Percentiles rank a stretch among this genome's conserved stretches.
Evolutionary conservation across 2,329 filamentous ascomycete genomes (phyloP).

Genomic region (Ophiocordyceps camponoti-leonardi): DNA sequence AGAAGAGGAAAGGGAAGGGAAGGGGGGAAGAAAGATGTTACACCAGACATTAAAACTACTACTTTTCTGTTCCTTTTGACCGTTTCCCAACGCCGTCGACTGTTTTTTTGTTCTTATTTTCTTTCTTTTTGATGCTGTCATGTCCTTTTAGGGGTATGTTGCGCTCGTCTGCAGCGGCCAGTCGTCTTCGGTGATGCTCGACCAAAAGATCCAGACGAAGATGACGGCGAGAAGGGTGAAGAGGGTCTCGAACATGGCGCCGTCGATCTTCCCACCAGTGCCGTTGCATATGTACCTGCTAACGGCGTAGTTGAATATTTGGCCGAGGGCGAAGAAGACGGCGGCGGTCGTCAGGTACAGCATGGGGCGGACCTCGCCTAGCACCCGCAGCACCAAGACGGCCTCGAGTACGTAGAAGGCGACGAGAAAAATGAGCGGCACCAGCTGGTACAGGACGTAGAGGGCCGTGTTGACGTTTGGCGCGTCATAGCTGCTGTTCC

Average conservation of each 20-base stretch:
- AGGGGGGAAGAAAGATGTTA: too few relatives aligned
- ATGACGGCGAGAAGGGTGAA: slow-evolving; percentile 78
- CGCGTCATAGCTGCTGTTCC: slow-evolving; percentile 38
- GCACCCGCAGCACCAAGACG: slow-evolving; percentile 65
- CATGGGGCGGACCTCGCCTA: slow-evolving; percentile 88
- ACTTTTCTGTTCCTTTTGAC: background rate
- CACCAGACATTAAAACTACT: background rate
- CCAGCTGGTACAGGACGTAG: slow-evolving; percentile 86
- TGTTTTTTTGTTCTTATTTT: background rate
- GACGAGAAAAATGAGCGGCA: slow-evolving; percentile 76
- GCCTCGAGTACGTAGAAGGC: slow-evolving; percentile 73
- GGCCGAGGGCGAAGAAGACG: slow-evolving; percentile 75
- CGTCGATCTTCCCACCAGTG: slow-evolving; percentile 74
- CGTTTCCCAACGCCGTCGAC: background rate
- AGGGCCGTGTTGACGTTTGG: slow-evolving; percentile 66
- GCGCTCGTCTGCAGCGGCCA: slow-evolving; percentile 51
- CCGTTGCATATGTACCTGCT: slow-evolving; percentile 82
- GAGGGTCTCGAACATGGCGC: slow-evolving; percentile 78
- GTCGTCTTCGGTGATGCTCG: slow-evolving; percentile 96
- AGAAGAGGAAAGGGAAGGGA: background rate
- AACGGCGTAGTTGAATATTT: slow-evolving; percentile 91
- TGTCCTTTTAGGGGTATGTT: slow-evolving; percentile 18
- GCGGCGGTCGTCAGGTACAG: slow-evolving; percentile 61
- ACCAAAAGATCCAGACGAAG: slow-evolving; percentile 90
- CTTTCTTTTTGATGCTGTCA: background rate